Conservation (phyloP, 73 alveolate genomes). For the Stentor coeruleus region DNA sequence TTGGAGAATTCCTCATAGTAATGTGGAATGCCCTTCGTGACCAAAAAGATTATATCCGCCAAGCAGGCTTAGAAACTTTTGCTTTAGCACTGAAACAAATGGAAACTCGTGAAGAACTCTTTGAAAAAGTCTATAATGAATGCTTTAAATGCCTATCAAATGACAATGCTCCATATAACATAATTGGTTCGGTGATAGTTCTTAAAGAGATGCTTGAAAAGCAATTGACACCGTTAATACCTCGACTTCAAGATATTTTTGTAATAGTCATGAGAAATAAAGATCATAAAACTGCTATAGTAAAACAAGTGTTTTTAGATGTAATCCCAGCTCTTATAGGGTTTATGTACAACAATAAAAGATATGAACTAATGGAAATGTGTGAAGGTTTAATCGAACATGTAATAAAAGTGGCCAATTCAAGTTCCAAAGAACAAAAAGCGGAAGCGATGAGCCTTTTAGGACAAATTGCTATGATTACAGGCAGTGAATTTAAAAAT, state of each 20-base stretch:
- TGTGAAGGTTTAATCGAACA: background rate
- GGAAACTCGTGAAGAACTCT: slow-evolving; percentile 15
- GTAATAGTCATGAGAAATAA: background rate
- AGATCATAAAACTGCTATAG: slow-evolving; percentile 30
- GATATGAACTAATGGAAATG: background rate
- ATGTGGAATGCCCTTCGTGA: slow-evolving; percentile 25
- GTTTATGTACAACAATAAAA: background rate
- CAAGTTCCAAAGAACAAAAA: background rate
- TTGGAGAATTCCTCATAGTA: background rate
- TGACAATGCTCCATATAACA: background rate
- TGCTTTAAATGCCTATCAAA: background rate
- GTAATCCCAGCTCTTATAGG: slow-evolving; percentile 27
- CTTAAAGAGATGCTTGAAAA: background rate
- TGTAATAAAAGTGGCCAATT: background rate
- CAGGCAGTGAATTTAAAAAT: slow-evolving; percentile 10
- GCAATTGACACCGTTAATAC: background rate
- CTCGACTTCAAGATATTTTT: slow-evolving; percentile 18
- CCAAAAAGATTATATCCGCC: slow-evolving; percentile 14
- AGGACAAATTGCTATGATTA: slow-evolving; percentile 28
- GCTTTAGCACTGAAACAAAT: slow-evolving; percentile 1
- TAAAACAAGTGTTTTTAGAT: slow-evolving; percentile 28
- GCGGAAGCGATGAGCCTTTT: background rate
- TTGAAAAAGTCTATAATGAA: slow-evolving; percentile 4
- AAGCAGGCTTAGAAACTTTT: slow-evolving; percentile 3
- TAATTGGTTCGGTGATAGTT: background rate